A percentile compares a stretch with the other conserved stretches of the same genome.
phyloP scores from a whole-genome alignment of 495 filamentous ascomycete species.

The Aspergillus heteromorphus region DNA sequence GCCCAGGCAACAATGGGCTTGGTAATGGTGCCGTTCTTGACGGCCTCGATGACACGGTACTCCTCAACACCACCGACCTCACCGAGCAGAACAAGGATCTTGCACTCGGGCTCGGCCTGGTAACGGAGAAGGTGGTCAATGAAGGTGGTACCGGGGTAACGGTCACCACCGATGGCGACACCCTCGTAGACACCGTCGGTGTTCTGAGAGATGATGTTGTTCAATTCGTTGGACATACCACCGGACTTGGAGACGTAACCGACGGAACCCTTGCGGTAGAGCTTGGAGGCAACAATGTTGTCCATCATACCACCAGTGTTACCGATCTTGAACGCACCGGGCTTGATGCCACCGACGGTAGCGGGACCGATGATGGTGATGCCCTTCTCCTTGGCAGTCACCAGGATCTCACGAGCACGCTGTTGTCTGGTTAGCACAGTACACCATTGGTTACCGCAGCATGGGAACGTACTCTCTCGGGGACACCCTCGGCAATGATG shows the following conservation, averaged over 20 bases:
- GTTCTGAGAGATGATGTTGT: constrained; percentile 95
- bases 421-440: constrained; percentile 30
- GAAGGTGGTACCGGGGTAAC: constrained; percentile 98
- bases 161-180: constrained; percentile 97
- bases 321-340: constrained; percentile 97
- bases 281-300: constrained; percentile 99
- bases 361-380: constrained; percentile 98
- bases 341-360: constrained; percentile 99
- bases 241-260: constrained; percentile 99
- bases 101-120: constrained; percentile 92
- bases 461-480: constrained; percentile 72
- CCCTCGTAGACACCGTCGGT: constrained; percentile 98
- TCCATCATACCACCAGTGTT: constrained; percentile 99
- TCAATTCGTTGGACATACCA: constrained; percentile 99
- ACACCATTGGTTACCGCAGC: constrained; percentile 1
- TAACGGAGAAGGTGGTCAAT: constrained; percentile 97
- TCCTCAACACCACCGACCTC: constrained; percentile 99
- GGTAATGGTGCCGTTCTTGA: constrained; percentile 87
- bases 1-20: constrained; percentile 99
- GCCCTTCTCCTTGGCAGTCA: constrained; percentile 94
- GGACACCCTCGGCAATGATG: constrained; percentile 98
- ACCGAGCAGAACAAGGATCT: constrained; percentile 91
- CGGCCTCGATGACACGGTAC: constrained; percentile 97
- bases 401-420: constrained; percentile 95
- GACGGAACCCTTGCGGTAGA: constrained; percentile 97